Percentiles rank a stretch among this genome's conserved stretches.
phyloP scores from a whole-genome alignment of 208 protist genomes.

The Wallacemonas rigidus region DNA sequence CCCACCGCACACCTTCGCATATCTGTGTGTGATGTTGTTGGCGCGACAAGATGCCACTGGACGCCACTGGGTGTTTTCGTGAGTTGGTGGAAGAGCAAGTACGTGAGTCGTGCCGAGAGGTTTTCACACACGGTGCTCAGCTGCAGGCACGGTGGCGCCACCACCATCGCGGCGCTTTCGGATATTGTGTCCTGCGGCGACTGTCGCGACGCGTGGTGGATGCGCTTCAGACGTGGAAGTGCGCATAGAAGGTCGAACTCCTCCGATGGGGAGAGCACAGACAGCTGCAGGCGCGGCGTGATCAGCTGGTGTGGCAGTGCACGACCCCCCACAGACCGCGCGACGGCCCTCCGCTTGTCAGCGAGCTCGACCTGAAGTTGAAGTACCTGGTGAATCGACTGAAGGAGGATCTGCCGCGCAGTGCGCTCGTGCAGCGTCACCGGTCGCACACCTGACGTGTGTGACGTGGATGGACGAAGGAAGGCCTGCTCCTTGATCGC shows the following conservation, averaged over 20 bases:
- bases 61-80: neutral
- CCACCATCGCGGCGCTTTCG: neutral
- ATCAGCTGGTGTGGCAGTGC: too few species aligned
- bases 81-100: constrained; percentile 24
- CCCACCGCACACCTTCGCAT: neutral
- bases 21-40: neutral
- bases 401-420: constrained; percentile 50
- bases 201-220: neutral
- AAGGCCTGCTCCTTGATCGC: constrained; percentile 57
- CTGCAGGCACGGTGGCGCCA: constrained; percentile 32
- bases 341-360: constrained; percentile 2
- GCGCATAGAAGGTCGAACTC: constrained; percentile 71
- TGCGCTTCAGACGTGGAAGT: constrained; percentile 30
- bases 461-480: constrained; percentile 17
- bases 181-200: neutral
- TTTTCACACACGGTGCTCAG: constrained; percentile 47
- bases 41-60: constrained; percentile 1
- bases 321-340: too few species aligned
- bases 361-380: constrained; percentile 41
- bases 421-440: constrained; percentile 72
- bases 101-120: constrained; percentile 39
- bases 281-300: constrained; percentile 26
- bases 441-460: neutral
- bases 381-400: constrained; percentile 56
- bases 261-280: constrained; percentile 35